phyloP scores from a whole-genome alignment of 345 rosid genomes.

The Euclidium syriacum region DNA sequence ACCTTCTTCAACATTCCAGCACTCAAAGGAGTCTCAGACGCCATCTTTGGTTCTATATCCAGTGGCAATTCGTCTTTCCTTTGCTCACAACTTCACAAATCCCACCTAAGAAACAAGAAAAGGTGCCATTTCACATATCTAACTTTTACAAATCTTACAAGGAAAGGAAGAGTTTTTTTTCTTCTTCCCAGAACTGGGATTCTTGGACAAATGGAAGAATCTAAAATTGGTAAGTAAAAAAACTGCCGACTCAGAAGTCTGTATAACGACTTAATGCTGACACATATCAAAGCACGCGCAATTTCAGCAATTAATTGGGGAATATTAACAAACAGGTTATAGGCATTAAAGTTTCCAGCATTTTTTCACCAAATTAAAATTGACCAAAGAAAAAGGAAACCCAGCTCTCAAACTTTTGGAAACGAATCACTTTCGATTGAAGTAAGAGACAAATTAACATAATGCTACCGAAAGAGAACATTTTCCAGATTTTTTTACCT shows the following conservation, averaged over 20 bases:
- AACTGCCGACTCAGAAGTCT: conserved; percentile 11
- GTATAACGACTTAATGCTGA: conserved; percentile 1
- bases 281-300: conserved; percentile 12
- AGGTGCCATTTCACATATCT: neutral
- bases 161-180: neutral
- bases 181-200: neutral
- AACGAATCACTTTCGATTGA: conserved; percentile 74
- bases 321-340: conserved; percentile 26
- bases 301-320: conserved; percentile 23
- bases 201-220: conserved; percentile 20
- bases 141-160: conserved; percentile 30
- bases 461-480: neutral
- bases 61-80: conserved; percentile 1
- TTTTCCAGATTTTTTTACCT: conserved; percentile 31
- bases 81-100: conserved; percentile 23
- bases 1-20: conserved; percentile 68
- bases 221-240: conserved; percentile 24
- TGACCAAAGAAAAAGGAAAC: conserved; percentile 16
- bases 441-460: conserved; percentile 43
- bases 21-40: conserved; percentile 57
- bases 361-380: neutral
- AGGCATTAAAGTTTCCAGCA: conserved; percentile 17
- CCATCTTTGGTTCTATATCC: conserved; percentile 41
- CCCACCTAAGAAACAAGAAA: conserved; percentile 13
- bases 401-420: conserved; percentile 11